Evolutionary conservation across 768 basidiomycete genomes (phyloP).

Genomic region (Boletus reticuloceps): DNA sequence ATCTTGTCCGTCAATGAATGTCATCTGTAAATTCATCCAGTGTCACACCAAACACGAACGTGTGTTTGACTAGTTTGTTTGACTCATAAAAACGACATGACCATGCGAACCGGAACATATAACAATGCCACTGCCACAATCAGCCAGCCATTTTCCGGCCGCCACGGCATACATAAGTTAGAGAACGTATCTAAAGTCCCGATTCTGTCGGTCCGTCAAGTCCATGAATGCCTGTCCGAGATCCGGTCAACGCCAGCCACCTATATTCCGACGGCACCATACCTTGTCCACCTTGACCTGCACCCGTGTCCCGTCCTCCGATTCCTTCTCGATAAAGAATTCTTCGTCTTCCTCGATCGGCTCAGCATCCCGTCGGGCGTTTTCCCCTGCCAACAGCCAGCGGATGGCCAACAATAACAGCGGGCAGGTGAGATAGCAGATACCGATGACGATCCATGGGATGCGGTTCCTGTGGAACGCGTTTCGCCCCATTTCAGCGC

Average conservation of each 20-base stretch:
- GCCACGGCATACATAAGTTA: constrained; percentile 22
- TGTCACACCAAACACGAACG: too few species aligned
- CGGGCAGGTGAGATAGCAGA: constrained; percentile 58
- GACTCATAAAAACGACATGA: too few species aligned
- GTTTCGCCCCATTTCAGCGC: too few species aligned
- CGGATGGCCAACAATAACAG: constrained; percentile 49
- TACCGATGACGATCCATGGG: constrained; percentile 75
- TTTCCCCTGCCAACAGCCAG: constrained; percentile 53
- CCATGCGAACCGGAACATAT: too few species aligned
- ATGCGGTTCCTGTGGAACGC: constrained; percentile 57
- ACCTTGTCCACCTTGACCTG: constrained; percentile 69
- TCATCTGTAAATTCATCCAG: too few species aligned
- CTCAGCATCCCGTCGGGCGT: constrained; percentile 60
- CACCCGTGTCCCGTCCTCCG: constrained; percentile 50
- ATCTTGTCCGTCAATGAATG: too few species aligned
- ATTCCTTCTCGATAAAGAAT: constrained; percentile 53
- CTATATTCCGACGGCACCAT: background rate
- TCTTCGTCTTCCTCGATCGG: constrained; percentile 57
- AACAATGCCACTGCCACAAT: too few species aligned
- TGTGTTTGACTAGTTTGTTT: too few species aligned
- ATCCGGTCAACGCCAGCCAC: background rate
- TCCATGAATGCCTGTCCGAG: constrained; percentile 61
- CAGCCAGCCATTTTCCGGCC: background rate
- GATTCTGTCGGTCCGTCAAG: constrained; percentile 69
- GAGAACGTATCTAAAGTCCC: constrained; percentile 71